These are phyloP conservation scores for Vitis rupestris DNA, from an alignment of 164 flowering plant species.

Conservation along the genomic window DNA sequence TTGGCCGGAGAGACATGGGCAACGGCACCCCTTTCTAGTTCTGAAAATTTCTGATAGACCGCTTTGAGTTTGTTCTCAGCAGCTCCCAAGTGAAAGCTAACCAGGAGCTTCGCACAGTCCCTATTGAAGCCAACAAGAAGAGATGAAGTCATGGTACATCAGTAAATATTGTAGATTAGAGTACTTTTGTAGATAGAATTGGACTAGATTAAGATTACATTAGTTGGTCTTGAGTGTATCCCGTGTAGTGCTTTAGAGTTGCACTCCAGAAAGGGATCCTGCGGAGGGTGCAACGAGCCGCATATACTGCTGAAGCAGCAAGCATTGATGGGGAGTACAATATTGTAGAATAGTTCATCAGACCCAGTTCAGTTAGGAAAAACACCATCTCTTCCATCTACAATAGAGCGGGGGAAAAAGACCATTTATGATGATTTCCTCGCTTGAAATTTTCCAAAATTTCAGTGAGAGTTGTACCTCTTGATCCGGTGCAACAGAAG, in stretches of 20 bases:
- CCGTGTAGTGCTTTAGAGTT: conserved; percentile 57
- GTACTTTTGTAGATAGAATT: too few relatives aligned
- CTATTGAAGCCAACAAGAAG: conserved; percentile 15
- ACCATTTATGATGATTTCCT: too few relatives aligned
- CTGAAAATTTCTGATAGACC: conserved; percentile 35
- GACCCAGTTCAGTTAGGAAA: conserved; percentile 55
- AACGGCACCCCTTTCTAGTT: conserved; percentile 28
- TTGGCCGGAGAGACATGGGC: conserved; percentile 43
- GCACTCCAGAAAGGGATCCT: conserved; percentile 56
- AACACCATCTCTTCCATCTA: conserved; percentile 52
- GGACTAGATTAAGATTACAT: conserved; percentile 22
- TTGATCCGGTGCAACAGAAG: conserved; percentile 39
- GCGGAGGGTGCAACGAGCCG: conserved; percentile 48
- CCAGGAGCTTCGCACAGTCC: conserved; percentile 44
- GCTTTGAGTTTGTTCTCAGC: conserved; percentile 39
- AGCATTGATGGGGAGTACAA: conserved; percentile 38
- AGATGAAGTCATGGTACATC: not conserved
- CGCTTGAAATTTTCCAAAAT: too few relatives aligned
- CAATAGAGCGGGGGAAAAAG: not conserved
- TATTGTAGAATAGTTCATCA: conserved; percentile 32
- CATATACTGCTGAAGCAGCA: conserved; percentile 74
- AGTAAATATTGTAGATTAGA: too few relatives aligned
- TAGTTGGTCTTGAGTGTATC: conserved; percentile 47
- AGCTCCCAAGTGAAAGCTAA: conserved; percentile 27
- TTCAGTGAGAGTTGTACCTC: conserved; percentile 21